Conservation (phyloP, 441 rosid genomes). For the Populus hybrid region DNA sequence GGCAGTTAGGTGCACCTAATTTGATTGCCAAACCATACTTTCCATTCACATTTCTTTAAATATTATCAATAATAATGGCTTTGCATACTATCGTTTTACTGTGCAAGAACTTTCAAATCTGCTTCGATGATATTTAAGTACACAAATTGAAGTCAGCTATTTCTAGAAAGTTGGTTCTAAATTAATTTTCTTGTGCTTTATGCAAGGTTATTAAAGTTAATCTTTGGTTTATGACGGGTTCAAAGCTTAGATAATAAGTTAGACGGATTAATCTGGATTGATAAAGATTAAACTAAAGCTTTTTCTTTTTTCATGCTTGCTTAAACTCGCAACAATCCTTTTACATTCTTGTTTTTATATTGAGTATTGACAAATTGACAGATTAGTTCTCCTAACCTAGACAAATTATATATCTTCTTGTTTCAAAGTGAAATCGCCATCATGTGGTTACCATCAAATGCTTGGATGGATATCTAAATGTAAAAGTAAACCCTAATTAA, state of each 20-base stretch:
- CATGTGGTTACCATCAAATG: not conserved
- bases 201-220: too few relatives aligned
- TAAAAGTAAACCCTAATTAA: too few relatives aligned
- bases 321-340: not conserved
- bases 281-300: too few relatives aligned
- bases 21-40: conserved; percentile 11
- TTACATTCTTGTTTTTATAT: not conserved
- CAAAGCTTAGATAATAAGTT: not conserved
- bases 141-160: not conserved
- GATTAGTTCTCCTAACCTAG: not conserved
- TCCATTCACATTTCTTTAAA: not conserved
- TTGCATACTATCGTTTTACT: conserved; percentile 10
- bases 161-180: not conserved
- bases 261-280: fast-evolving
- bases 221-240: too few relatives aligned
- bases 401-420: not conserved
- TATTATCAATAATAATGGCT: not conserved
- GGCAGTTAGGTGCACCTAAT: conserved; percentile 28
- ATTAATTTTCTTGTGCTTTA: not conserved
- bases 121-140: not conserved
- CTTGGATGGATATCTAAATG: not conserved
- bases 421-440: not conserved
- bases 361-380: not conserved
- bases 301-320: not conserved
- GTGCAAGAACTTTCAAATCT: not conserved